Evolutionary conservation across 1,284 basidiomycete species (phyloP), one percentile per base, ranked within the genome.

Genomic region (Uromyces viciae-fabae): DNA sequence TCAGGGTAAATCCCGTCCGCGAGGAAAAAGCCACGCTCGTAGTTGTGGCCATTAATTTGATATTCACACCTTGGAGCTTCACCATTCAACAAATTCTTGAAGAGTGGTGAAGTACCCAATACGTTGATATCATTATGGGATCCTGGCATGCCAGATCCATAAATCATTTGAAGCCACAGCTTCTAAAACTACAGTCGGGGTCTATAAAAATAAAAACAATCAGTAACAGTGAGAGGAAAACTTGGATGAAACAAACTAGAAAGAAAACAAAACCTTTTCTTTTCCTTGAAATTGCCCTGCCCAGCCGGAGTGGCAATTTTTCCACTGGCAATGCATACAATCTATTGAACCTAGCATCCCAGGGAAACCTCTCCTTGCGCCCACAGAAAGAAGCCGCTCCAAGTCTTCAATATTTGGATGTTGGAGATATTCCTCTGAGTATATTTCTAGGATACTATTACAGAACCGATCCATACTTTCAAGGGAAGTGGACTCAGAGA

Each of bases 291-390:
- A 75, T 17, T 58, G 31, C 22, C 17, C 73, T 14, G 52, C 38
- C 56, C 52, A 75, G 3, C n/a, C 73, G 19, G 36, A n/a, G 3
- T 31, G 73, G 73, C 28, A 75, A 40, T 60, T 60, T 36, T 40
- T 75, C 73, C 56, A 75, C 56, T 75, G 17, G 25, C 73, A 75
- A 36, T 75, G 56, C 73, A 75, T 75, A 52, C 52, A 58, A 25
- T 56, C 71, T 1, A 73, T 42, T 31, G 71, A 73, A 28, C 46
- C 71, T 2, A 54, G 31, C 46, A 73, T 73, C 8, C 71, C 42
- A 11, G 46, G 71, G 19, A 73, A 73, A 2, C 71, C 71, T 25
- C 46, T 28, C 25, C 33, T 54, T 1, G 28, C 25, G 22, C 60
- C 60, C 25, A 9, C 36, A 25, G 28, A 8, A 7, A 64, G 60